Conservation (phyloP, 2,329 filamentous ascomycete genomes). For the Diaporthe humulicola region DNA sequence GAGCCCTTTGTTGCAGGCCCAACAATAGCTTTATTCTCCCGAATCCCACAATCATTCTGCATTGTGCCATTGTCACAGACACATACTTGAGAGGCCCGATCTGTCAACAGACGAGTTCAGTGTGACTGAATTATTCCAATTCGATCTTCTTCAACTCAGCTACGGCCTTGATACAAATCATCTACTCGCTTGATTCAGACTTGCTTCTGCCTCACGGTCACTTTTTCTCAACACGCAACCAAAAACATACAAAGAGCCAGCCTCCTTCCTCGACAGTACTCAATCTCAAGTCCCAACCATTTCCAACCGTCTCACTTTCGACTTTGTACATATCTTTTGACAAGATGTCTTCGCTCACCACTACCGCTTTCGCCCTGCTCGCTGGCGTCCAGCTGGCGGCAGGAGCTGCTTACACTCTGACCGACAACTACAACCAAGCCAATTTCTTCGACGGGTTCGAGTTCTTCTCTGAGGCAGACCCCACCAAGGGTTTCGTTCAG, state of each 20-base stretch:
- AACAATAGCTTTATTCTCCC: slow-evolving; percentile 38
- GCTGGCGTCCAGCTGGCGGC: slow-evolving; percentile 42
- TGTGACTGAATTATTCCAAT: background rate
- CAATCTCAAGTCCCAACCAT: background rate
- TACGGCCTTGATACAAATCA: background rate
- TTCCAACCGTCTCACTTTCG: background rate
- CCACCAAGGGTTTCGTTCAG: slow-evolving; percentile 80
- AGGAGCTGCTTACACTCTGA: slow-evolving; percentile 58
- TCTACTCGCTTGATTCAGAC: background rate
- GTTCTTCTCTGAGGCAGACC: slow-evolving; percentile 72
- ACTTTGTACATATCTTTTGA: slow-evolving; percentile 15
- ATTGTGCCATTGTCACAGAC: slow-evolving; percentile 23
- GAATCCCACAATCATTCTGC: slow-evolving; percentile 42
- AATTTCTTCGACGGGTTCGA: slow-evolving; percentile 71
- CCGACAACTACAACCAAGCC: slow-evolving; percentile 61
- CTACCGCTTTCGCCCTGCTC: slow-evolving; percentile 44
- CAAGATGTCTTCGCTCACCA: slow-evolving; percentile 36
- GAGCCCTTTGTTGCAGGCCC: slow-evolving; percentile 41
- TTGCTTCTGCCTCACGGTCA: slow-evolving; percentile 3
- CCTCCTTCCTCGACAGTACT: slow-evolving; percentile 16
- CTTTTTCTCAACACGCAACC: background rate
- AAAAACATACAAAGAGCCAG: slow-evolving; percentile 18
- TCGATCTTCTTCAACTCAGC: background rate
- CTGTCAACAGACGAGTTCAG: background rate
- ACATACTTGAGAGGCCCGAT: background rate